Base-by-base conservation (phyloP, 2,329 filamentous ascomycete species). In the Balansia obtecta region DNA sequence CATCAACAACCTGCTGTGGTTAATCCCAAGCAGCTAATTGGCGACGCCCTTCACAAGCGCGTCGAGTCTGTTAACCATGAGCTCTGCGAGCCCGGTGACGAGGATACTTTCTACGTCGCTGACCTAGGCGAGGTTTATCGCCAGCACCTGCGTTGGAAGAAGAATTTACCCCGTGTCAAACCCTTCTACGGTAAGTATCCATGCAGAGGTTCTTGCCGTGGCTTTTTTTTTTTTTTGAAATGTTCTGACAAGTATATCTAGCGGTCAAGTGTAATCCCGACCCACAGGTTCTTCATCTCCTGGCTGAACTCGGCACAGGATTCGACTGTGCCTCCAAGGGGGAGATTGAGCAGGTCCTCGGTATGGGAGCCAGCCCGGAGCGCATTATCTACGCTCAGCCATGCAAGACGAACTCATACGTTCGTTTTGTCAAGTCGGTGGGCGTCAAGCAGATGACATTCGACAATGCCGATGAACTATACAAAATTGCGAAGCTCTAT, bases 241-340 rank as follows among this genome's bases (percentile, higher is more conserved):
- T 20, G 13, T 33, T 48, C 50, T 38, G 37, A 57, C 39, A 10
- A n/a, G 20, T 8, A n/a, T n/a, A 37, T 20, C 59, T 41, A 91
- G 91, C 91, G 59, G 91, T 98, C 75, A 98, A 98, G 74, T 98
- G 93, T 74, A 98, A 98, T 77, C 90, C 91, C 30, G 91, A 98
- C 70, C 80, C 84, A 46, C 83, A 87, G 70, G 84, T 98, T 56
- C 77, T 98, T 58, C 84, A 85, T 64, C 85, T 98, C 58, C 83
- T 98, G 62, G 82, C 88, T 55, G 83, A 82, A 58, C 79, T 98
- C 57, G 93, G 91, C 63, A 90, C 88, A 57, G 93, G 93, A 62
- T 98, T 98, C 68, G 93, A 98, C 71, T 98, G 93, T 70, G 93
- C 93, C 56, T 97, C 91, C 70, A 97, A 97, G 79, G 78, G 84